phyloP scores from a whole-genome alignment of 2,329 filamentous ascomycete genomes.

The Arachnomyces sp. region DNA sequence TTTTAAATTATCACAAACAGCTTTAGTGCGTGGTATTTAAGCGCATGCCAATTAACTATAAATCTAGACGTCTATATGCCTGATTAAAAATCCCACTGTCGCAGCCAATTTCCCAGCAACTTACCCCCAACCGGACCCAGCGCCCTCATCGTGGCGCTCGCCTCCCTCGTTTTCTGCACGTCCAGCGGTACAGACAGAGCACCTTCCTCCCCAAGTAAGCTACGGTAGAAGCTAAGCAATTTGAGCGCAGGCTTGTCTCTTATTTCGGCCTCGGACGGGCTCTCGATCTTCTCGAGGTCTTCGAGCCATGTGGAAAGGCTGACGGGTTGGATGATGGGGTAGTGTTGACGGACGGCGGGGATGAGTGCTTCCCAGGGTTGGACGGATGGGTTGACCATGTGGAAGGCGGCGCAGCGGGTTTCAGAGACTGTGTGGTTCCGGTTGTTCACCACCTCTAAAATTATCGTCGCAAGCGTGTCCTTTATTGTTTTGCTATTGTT shows the following conservation, averaged over 20 bases:
- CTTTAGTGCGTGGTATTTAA: no score
- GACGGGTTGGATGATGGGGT: constrained; percentile 12
- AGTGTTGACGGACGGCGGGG: constrained; percentile 34
- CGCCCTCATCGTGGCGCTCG: constrained; percentile 37
- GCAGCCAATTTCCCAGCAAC: constrained; percentile 37
- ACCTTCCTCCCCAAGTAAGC: constrained; percentile 19
- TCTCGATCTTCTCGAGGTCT: constrained; percentile 33
- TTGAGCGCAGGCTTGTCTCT: constrained; percentile 45
- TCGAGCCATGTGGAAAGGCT: constrained; percentile 14
- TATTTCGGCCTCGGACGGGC: constrained; percentile 44
- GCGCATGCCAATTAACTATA: no score
- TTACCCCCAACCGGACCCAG: constrained; percentile 36
- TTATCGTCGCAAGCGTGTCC: constrained; percentile 34
- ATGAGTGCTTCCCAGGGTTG: constrained; percentile 38
- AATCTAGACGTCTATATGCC: no score
- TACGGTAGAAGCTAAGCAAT: constrained; percentile 44
- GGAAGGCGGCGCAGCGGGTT: constrained; percentile 27
- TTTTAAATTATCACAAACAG: no score
- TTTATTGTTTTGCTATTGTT: constrained; percentile 23
- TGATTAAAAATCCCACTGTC: constrained; percentile 5
- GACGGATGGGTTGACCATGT: constrained; percentile 42
- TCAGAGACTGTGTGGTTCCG: constrained; percentile 19
- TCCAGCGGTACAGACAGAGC: constrained; percentile 31
- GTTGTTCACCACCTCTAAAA: constrained; percentile 42
- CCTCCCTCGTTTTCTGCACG: constrained; percentile 31